Conservation (phyloP, 805 yeast genomes). For the Wickerhamiella dianesei region DNA sequence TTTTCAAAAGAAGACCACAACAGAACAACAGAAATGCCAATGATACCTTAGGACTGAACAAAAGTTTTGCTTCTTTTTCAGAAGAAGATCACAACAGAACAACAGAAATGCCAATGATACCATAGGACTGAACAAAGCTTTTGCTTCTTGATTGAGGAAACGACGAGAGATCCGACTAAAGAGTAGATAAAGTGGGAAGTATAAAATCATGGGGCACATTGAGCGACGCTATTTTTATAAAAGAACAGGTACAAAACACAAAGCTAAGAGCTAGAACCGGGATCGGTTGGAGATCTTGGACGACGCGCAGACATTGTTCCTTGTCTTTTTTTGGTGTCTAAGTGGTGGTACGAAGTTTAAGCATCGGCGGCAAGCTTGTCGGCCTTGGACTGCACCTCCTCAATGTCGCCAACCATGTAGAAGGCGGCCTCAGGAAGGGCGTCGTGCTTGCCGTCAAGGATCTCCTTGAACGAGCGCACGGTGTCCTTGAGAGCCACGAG, state of each 20-base stretch:
- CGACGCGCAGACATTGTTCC: no score
- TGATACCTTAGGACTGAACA: no score
- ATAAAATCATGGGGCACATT: neutral
- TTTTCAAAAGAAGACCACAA: no score
- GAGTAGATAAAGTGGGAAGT: neutral
- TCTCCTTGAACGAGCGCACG: constrained; percentile 86
- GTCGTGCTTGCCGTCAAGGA: constrained; percentile 97
- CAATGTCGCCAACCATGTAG: constrained; percentile 99
- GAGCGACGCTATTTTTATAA: neutral
- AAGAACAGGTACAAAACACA: neutral
- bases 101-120: no score
- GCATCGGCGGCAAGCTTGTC: constrained; percentile 91
- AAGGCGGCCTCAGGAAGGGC: constrained; percentile 98
- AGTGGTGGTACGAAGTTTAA: constrained; percentile 6
- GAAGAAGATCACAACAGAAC: no score
- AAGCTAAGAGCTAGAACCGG: neutral
- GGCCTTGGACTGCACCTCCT: constrained; percentile 96
- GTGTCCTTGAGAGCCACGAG: constrained; percentile 96
- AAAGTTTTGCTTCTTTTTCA: no score
- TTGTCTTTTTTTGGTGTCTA: constrained; percentile 1
- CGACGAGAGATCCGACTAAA: no score
- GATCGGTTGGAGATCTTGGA: no score
- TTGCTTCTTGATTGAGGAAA: no score
- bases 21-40: no score
- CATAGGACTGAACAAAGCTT: no score